Percentiles rank a stretch among this genome's conserved stretches.
Evolutionary conservation across 2,329 filamentous ascomycete species (phyloP).

Genomic region (Beauveria varroae): DNA sequence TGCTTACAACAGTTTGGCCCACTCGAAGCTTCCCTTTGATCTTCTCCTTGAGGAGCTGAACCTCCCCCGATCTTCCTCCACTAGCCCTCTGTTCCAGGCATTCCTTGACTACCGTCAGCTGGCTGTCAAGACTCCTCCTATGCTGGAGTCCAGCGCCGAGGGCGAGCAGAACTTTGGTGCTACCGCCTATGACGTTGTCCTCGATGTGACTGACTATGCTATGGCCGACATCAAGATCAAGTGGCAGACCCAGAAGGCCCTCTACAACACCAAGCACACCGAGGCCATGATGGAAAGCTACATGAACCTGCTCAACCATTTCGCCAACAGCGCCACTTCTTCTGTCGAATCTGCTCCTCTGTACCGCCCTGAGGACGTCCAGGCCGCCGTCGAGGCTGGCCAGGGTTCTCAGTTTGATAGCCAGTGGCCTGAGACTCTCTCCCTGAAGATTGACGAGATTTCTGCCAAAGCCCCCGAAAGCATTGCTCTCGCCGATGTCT

Average conservation of each 20-base stretch:
- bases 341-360: constrained; percentile 8
- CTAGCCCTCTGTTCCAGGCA: constrained; percentile 39
- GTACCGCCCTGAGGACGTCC: constrained; percentile 6
- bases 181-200: constrained; percentile 19
- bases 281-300: constrained; percentile 13
- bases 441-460: constrained; percentile 6
- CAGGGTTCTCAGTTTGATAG: constrained; percentile 3
- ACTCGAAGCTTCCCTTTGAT: constrained; percentile 39
- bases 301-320: constrained; percentile 12
- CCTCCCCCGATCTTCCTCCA: constrained; percentile 27
- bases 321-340: constrained; percentile 24
- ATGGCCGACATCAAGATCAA: constrained; percentile 10
- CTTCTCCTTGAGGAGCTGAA: constrained; percentile 34
- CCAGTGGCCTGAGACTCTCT: constrained; percentile 9
- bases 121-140: constrained; percentile 18
- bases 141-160: constrained; percentile 17
- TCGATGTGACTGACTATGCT: constrained; percentile 16
- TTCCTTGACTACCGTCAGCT: constrained; percentile 38
- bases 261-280: constrained; percentile 16
- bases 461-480: background rate
- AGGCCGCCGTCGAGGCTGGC: constrained; percentile 5
- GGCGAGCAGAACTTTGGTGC: constrained; percentile 15
- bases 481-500: background rate
- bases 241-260: constrained; percentile 13
- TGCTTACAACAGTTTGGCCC: constrained; percentile 25